phyloP scores from a whole-genome alignment of 208 protist genomes.

The Wallacemonas collosoma region DNA sequence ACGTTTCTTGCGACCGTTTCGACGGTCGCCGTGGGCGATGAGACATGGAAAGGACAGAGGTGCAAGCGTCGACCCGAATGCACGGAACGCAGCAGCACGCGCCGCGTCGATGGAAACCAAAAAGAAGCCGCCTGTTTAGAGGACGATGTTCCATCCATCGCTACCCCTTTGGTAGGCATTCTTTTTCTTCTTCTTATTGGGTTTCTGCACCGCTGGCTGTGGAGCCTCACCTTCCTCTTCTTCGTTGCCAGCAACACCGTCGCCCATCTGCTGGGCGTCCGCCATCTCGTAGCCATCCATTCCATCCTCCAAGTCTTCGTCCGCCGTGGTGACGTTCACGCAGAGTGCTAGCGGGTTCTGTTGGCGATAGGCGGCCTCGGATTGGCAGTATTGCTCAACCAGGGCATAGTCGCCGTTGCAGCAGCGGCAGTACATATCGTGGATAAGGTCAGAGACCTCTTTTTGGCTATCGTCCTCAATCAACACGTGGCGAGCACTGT shows the following conservation, averaged over 20 bases:
- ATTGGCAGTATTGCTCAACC: constrained; percentile 64
- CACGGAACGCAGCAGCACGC: no score
- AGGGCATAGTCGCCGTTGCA: constrained; percentile 64
- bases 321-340: constrained; percentile 46
- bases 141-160: constrained; percentile 74
- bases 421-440: constrained; percentile 89
- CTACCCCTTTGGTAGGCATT: constrained; percentile 65
- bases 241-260: constrained; percentile 4
- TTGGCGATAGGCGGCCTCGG: constrained; percentile 49
- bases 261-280: neutral
- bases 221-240: constrained; percentile 17
- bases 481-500: constrained; percentile 53
- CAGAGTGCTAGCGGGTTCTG: constrained; percentile 70
- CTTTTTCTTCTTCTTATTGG: constrained; percentile 60
- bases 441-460: constrained; percentile 76
- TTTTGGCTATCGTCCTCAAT: constrained; percentile 90
- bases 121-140: constrained; percentile 5
- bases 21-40: no score
- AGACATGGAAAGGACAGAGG: no score
- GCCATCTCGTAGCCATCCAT: constrained; percentile 16
- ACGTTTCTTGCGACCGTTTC: no score
- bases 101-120: no score
- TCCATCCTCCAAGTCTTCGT: constrained; percentile 25
- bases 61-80: no score
- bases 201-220: constrained; percentile 16